phyloP scores from a whole-genome alignment of 176 grass and related monocot species.

The Luzula sylvatica region DNA sequence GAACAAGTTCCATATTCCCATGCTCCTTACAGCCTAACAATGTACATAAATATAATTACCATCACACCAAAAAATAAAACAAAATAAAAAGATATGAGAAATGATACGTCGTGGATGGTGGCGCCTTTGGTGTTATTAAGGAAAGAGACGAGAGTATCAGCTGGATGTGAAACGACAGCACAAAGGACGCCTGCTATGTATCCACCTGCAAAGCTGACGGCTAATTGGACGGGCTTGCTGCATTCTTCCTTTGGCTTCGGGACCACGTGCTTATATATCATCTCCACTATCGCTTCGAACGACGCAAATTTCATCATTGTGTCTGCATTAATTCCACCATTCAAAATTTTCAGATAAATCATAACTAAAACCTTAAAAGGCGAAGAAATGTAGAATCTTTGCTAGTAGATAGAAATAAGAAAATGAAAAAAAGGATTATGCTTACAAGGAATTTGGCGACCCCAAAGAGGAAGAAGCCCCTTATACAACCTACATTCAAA shows the following conservation, averaged over 20 bases:
- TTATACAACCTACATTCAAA: constrained; percentile 68
- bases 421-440: neutral
- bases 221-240: constrained; percentile 66
- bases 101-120: constrained; percentile 55
- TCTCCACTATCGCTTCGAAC: constrained; percentile 76
- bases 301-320: constrained; percentile 96
- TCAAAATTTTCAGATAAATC: neutral
- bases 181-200: constrained; percentile 77
- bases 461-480: constrained; percentile 80
- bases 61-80: too few species aligned
- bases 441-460: constrained; percentile 95
- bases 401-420: too few species aligned
- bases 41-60: neutral
- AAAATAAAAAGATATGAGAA: neutral
- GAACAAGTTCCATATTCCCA: constrained; percentile 72
- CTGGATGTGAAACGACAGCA: constrained; percentile 74
- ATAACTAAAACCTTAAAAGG: too few species aligned
- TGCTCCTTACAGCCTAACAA: constrained; percentile 54
- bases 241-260: constrained; percentile 81
- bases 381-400: too few species aligned
- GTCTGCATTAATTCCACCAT: constrained; percentile 34
- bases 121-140: constrained; percentile 70
- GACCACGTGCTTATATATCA: constrained; percentile 63
- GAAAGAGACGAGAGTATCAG: constrained; percentile 83
- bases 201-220: constrained; percentile 71